These are phyloP conservation scores for Cymbidium sinense DNA, from an alignment of 106 monocot species.

Conservation along the genomic window DNA sequence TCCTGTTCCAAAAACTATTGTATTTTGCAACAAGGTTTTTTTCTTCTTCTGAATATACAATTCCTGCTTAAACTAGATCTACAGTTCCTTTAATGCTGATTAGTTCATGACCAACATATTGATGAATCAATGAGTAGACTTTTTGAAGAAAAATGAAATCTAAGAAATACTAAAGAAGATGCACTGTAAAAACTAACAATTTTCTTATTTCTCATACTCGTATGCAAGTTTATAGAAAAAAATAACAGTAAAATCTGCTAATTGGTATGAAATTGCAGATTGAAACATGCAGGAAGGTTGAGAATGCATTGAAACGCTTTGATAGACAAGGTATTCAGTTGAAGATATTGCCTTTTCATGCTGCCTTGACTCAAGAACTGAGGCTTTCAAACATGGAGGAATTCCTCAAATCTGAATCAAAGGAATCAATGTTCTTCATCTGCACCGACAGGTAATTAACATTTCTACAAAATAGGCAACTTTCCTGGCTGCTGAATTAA, in stretches of 20 bases:
- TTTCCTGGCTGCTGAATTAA: background rate
- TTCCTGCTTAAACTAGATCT: background rate
- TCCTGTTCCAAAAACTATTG: conserved; percentile 75
- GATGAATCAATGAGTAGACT: too few species aligned
- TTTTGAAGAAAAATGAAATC: too few species aligned
- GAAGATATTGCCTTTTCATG: conserved; percentile 82
- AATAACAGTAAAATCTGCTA: background rate
- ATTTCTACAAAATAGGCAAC: background rate
- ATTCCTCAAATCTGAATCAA: conserved; percentile 56
- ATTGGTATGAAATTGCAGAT: conserved; percentile 43
- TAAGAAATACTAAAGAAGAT: background rate
- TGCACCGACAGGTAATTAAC: conserved; percentile 84
- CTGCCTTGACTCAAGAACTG: conserved; percentile 66
- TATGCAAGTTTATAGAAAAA: background rate
- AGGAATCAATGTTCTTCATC: conserved; percentile 61
- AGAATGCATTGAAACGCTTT: conserved; percentile 73
- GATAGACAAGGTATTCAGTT: conserved; percentile 55
- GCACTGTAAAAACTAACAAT: background rate
- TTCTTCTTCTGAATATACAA: conserved; percentile 2
- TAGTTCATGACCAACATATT: too few species aligned
- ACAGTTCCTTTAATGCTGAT: too few species aligned
- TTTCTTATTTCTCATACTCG: background rate
- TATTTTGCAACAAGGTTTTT: conserved; percentile 97
- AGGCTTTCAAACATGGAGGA: conserved; percentile 75
- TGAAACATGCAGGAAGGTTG: conserved; percentile 96